phyloP scores from a whole-genome alignment of 2,329 filamentous ascomycete genomes.

The Phialophora tarda region DNA sequence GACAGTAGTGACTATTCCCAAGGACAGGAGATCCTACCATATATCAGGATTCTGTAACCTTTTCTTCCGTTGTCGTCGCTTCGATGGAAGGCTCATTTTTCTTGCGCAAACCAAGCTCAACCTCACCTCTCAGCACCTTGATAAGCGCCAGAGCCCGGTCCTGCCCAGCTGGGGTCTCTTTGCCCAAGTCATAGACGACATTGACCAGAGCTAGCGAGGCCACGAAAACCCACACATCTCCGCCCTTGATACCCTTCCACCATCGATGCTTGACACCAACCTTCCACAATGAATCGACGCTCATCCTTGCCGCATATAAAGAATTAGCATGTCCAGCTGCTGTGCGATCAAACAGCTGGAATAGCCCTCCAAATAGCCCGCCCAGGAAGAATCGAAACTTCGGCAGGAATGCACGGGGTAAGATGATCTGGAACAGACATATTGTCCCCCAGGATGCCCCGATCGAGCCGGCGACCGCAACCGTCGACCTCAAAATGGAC shows the following conservation, averaged over 20 bases:
- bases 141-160: slow-evolving; percentile 34
- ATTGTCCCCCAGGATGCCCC: slow-evolving; percentile 87
- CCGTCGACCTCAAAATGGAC: slow-evolving; percentile 72
- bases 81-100: slow-evolving; percentile 6
- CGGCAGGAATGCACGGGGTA: slow-evolving; percentile 75
- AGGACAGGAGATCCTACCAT: background rate
- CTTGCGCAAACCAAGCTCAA: slow-evolving; percentile 37
- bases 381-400: slow-evolving; percentile 89
- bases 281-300: slow-evolving; percentile 85
- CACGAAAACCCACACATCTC: slow-evolving; percentile 85
- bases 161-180: slow-evolving; percentile 24
- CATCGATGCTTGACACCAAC: slow-evolving; percentile 88
- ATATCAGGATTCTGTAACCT: background rate
- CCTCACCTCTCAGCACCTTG: slow-evolving; percentile 38
- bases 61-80: slow-evolving; percentile 3
- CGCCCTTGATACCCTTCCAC: slow-evolving; percentile 82
- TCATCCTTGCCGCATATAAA: slow-evolving; percentile 77
- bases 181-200: slow-evolving; percentile 36
- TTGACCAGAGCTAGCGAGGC: slow-evolving; percentile 66
- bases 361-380: slow-evolving; percentile 82
- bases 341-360: slow-evolving; percentile 74
- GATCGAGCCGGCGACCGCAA: slow-evolving; percentile 81
- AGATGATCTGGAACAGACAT: slow-evolving; percentile 81
- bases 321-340: slow-evolving; percentile 65
- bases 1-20: background rate